Percentiles rank a stretch among this genome's conserved stretches.
Conservation (phyloP, 148 eudicot species). For the Nepenthes gracilis region DNA sequence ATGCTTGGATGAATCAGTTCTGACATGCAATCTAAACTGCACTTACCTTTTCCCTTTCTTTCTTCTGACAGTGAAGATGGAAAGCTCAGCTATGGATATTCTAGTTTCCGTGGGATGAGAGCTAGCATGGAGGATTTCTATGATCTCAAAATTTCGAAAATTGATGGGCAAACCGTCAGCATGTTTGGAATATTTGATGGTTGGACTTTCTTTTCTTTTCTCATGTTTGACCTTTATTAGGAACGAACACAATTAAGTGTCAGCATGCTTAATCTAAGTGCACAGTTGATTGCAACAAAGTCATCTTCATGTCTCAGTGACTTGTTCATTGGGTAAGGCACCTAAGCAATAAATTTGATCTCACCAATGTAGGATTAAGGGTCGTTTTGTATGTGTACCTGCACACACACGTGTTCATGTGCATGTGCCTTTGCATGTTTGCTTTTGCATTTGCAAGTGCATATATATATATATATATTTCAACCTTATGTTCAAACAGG, state of each 20-base stretch:
- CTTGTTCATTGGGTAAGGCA: too few relatives aligned
- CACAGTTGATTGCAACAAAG: too few relatives aligned
- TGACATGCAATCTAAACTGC: background rate
- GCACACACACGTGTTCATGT: too few relatives aligned
- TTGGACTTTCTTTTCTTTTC: conserved; percentile 19
- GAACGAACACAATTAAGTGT: background rate
- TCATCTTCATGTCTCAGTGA: too few relatives aligned
- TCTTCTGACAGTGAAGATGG: conserved; percentile 77
- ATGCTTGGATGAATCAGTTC: too few relatives aligned
- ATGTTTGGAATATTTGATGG: conserved; percentile 98
- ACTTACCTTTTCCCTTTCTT: conserved; percentile 16
- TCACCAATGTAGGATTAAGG: too few relatives aligned
- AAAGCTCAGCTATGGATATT: conserved; percentile 74
- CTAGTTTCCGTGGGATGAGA: conserved; percentile 95
- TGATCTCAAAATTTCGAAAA: conserved; percentile 70
- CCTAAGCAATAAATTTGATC: too few relatives aligned
- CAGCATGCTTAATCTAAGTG: background rate
- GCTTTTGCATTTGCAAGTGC: too few relatives aligned
- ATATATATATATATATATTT: too few relatives aligned
- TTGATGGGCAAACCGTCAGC: conserved; percentile 62
- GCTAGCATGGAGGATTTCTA: conserved; percentile 95
- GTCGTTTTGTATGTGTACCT: too few relatives aligned
- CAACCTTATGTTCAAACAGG: too few relatives aligned
- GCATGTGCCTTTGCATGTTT: too few relatives aligned
- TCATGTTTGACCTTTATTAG: conserved; percentile 1